phyloP scores from a whole-genome alignment of 306 rosid species.

The Prunus salicina region DNA sequence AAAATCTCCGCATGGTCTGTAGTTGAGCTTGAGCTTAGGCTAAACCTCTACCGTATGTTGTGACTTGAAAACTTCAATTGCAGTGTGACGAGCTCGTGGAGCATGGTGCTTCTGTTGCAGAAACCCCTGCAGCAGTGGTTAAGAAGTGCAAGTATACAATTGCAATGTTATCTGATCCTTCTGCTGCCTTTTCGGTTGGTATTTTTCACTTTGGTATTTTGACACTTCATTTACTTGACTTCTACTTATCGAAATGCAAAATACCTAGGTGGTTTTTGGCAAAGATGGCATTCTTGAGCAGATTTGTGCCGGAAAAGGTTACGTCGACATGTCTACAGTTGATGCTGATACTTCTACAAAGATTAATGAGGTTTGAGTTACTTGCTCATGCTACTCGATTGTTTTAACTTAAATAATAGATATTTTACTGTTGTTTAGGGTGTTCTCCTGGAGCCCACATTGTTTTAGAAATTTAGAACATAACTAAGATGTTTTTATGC shows the following conservation, averaged over 20 bases:
- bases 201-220: background rate
- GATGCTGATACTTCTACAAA: constrained; percentile 65
- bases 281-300: constrained; percentile 73
- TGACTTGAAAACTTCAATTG: constrained; percentile 14
- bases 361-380: constrained; percentile 66
- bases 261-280: constrained; percentile 62
- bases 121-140: constrained; percentile 72
- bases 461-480: background rate
- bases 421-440: background rate
- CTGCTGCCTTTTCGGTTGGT: constrained; percentile 73
- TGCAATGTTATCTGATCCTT: constrained; percentile 78
- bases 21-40: background rate
- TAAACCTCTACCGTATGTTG: background rate
- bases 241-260: constrained; percentile 8
- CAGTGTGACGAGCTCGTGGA: constrained; percentile 69
- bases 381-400: background rate
- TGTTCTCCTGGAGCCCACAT: background rate
- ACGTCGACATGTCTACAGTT: constrained; percentile 82
- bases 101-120: constrained; percentile 68
- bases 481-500: background rate
- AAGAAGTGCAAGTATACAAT: constrained; percentile 77
- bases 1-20: no score
- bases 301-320: constrained; percentile 55
- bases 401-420: background rate
- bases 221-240: constrained; percentile 5